Conservation (phyloP, 108 stramenopile genomes). For the Chaetoceros muelleri region DNA sequence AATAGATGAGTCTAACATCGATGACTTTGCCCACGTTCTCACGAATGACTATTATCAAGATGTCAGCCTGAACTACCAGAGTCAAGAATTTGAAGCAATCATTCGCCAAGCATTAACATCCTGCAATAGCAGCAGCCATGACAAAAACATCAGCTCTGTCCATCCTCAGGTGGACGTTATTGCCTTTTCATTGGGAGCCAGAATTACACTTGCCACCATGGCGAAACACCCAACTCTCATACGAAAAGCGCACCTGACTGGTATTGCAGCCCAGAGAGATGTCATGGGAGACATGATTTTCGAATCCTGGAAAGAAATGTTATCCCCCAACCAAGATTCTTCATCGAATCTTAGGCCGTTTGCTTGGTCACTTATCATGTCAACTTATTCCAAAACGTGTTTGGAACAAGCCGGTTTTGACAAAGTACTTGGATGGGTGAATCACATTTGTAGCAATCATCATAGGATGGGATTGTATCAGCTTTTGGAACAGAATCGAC, state of each 20-base stretch:
- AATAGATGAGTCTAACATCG: no score
- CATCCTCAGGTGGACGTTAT: background rate
- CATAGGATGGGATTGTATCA: background rate
- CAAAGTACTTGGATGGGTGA: background rate
- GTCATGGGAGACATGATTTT: background rate
- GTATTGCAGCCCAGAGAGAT: background rate
- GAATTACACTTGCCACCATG: background rate
- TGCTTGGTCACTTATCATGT: background rate
- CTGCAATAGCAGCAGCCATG: no score
- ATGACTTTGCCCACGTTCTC: no score
- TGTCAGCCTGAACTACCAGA: background rate
- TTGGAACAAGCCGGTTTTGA: background rate
- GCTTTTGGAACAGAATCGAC: background rate
- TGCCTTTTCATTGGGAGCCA: background rate
- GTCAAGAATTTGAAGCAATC: background rate
- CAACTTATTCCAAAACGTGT: background rate
- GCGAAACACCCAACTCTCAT: background rate
- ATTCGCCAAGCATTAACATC: no score
- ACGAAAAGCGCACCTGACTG: background rate
- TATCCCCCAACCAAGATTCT: background rate
- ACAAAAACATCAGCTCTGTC: no score
- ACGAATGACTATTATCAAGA: background rate
- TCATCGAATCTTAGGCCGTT: background rate
- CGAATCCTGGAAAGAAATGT: background rate
- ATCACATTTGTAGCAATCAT: background rate